Evolutionary conservation across 2,329 filamentous ascomycete genomes (phyloP).

Genomic region (Scortechinia acanthostroma): DNA sequence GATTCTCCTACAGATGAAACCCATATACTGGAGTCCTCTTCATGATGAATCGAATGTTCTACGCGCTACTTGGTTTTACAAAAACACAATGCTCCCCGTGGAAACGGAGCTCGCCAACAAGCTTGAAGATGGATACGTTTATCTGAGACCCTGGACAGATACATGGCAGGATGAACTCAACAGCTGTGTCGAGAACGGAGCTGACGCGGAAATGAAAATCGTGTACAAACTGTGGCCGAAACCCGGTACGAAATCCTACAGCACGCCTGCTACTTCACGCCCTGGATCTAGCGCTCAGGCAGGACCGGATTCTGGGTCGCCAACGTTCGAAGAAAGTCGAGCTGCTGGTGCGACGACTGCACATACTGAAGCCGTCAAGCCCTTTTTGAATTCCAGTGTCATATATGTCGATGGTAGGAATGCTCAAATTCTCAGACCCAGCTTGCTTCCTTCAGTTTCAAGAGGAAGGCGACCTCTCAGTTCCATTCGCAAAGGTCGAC

Average conservation of each 20-base stretch:
- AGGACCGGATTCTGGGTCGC: background rate
- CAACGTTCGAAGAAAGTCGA: conserved; percentile 13
- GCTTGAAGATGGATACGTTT: conserved; percentile 56
- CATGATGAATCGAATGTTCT: conserved; percentile 57
- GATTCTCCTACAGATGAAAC: conserved; percentile 58
- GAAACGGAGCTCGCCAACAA: conserved; percentile 60
- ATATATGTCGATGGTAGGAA: conserved; percentile 53
- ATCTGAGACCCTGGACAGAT: conserved; percentile 58
- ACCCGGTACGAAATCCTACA: background rate
- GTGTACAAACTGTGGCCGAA: conserved; percentile 6
- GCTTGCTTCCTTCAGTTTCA: conserved; percentile 49
- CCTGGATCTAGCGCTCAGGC: background rate
- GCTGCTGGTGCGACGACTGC: conserved; percentile 27
- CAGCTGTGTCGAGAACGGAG: conserved; percentile 59
- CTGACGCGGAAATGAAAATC: conserved; percentile 59
- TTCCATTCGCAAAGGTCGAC: conserved; percentile 55
- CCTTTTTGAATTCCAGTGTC: conserved; percentile 46
- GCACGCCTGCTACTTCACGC: background rate
- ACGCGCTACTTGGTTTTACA: conserved; percentile 65
- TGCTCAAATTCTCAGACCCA: conserved; percentile 53
- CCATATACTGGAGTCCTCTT: conserved; percentile 64
- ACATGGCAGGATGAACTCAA: conserved; percentile 64
- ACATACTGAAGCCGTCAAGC: conserved; percentile 28
- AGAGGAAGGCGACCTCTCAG: conserved; percentile 51
- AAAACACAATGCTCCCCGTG: conserved; percentile 62